Evolutionary conservation across 148 eudicot species (phyloP).

Genomic region (Diospyros lotus): DNA sequence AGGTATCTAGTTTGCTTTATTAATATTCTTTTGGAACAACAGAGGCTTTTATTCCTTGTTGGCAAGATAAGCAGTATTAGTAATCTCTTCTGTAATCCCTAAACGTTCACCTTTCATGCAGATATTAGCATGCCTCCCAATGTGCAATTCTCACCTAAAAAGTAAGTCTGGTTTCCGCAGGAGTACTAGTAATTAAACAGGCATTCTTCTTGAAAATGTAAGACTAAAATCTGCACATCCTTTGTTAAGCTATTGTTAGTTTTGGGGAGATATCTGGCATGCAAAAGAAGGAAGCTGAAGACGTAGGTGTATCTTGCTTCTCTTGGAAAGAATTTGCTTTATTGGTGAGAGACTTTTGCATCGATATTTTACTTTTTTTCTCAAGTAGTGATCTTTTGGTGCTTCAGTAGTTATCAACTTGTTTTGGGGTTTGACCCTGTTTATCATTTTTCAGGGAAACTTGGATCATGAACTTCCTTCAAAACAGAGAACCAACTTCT

Average conservation of each 20-base stretch:
- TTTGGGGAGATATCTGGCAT: slow-evolving; percentile 53
- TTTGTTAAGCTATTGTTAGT: slow-evolving; percentile 72
- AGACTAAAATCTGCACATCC: slow-evolving; percentile 13
- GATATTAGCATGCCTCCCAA: slow-evolving; percentile 70
- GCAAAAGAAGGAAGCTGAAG: slow-evolving; percentile 71
- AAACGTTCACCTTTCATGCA: slow-evolving; percentile 31
- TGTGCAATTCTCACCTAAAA: slow-evolving; percentile 54
- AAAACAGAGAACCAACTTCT: slow-evolving; percentile 48
- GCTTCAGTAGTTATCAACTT: background rate
- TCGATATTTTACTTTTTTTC: background rate
- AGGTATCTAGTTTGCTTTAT: background rate
- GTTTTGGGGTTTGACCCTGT: background rate
- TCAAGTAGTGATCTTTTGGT: background rate
- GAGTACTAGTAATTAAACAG: background rate
- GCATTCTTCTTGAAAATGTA: background rate
- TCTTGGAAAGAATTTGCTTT: slow-evolving; percentile 76
- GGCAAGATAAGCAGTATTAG: background rate
- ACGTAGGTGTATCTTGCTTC: slow-evolving; percentile 63
- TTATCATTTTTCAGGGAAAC: slow-evolving; percentile 46
- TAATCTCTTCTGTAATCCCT: background rate
- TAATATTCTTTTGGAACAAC: background rate
- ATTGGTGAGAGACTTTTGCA: slow-evolving; percentile 40
- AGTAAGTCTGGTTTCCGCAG: slow-evolving; percentile 43
- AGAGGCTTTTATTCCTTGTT: background rate
- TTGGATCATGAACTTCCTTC: slow-evolving; percentile 53